Evolutionary conservation across 352 stramenopile genomes (phyloP), one percentile per base, ranked within the genome.

Genomic region (Phytophthora ramorum): DNA sequence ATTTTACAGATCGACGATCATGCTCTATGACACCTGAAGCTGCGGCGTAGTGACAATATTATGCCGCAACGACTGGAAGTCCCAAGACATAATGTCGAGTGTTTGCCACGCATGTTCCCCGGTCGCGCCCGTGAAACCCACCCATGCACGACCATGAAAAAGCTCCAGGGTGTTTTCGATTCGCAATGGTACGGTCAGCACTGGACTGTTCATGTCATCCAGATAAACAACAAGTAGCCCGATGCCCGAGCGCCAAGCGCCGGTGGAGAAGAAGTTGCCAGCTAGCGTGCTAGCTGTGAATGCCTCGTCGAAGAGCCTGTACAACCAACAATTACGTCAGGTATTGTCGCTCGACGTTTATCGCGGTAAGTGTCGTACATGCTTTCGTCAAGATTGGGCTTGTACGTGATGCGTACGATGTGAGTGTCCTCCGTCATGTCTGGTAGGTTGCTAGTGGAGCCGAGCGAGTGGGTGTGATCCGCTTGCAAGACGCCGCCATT

Each of bases 81-180:
- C 61, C 89, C 90, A 98, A 9, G 79, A 85, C 14, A 97, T 58
- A 37, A 98, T 79, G 47, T 98, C 90, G 41, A 98, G 91, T 3
- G 81, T 81, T 76, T 98, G 93, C 78, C 85, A 98, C 24, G 88
- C 85, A 0, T 71, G 73, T 45, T 66, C 75, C 5, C 91, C 92
- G 0, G 95, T 98, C 26, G 91, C 80, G 2, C 89, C 90, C 1
- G 95, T 97, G 64, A 98, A 98, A n/a, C 95, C 95, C 0, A 98
- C 89, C 74, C 81, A 98, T 3, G 90, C 88, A 2, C 92, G 83
- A 9, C 84, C 84, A 43, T 97, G 93, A 43, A 87, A 78, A 8
- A 98, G 78, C 47, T 89, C 72, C 35, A 98, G 55, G 4, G 79
- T 91, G 20, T 73, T 67, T 41, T 95, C 89, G 9, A 98, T 60